A percentile compares a stretch with the other conserved stretches of the same genome.
Conservation (phyloP, 148 eudicot genomes). For the Linanthus parryae region DNA sequence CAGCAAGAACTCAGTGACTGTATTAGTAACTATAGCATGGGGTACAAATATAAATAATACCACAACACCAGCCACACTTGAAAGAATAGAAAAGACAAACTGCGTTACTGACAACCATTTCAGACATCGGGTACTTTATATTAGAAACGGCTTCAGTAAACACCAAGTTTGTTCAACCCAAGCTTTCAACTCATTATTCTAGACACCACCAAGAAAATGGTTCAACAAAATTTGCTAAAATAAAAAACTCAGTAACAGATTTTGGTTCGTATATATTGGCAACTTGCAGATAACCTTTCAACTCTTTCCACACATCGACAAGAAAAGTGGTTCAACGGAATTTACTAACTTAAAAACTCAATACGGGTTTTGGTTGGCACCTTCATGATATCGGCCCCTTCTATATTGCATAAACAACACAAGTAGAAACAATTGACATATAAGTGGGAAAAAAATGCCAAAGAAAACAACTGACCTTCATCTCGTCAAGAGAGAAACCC, state of each 20-base stretch:
- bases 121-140: too few relatives aligned
- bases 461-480: slow-evolving; percentile 25
- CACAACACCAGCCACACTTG: background rate
- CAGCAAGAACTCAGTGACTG: background rate
- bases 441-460: background rate
- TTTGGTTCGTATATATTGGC: too few relatives aligned
- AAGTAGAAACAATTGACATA: too few relatives aligned
- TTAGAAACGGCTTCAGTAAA: too few relatives aligned
- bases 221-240: too few relatives aligned
- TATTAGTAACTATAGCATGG: background rate
- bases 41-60: background rate
- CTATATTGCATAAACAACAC: background rate
- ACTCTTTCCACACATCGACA: background rate
- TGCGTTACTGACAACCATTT: background rate
- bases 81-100: background rate
- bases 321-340: background rate
- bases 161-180: too few relatives aligned
- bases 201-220: too few relatives aligned
- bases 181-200: too few relatives aligned
- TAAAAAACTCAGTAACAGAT: too few relatives aligned
- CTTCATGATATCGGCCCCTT: background rate
- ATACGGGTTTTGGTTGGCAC: background rate
- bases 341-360: background rate
- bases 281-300: too few relatives aligned
- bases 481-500: slow-evolving; percentile 71